Evolutionary conservation across 176 grass and related monocot genomes (phyloP).

Genomic region (barley (Hordeum vulgare)): DNA sequence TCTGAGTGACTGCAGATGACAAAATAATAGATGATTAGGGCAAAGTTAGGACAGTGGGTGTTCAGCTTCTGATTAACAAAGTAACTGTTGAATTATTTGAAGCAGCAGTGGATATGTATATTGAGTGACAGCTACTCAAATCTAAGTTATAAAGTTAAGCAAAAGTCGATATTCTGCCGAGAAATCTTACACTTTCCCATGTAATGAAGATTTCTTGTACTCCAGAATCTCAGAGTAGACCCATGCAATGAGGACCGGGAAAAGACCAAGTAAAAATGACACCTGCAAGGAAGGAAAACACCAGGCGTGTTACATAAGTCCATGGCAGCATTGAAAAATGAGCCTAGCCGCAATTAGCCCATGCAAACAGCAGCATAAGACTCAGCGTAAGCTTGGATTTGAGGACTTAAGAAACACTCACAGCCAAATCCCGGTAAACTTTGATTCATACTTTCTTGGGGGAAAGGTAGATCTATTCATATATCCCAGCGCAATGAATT

Average conservation of each 20-base stretch:
- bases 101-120: neutral
- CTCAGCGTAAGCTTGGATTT: neutral
- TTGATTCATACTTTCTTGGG: neutral
- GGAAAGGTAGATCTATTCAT: neutral
- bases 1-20: slow-evolving; percentile 35
- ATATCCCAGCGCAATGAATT: neutral
- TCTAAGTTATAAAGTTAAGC: neutral
- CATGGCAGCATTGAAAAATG: neutral
- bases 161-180: neutral
- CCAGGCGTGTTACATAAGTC: neutral
- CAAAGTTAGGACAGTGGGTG: neutral
- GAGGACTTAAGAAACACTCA: neutral
- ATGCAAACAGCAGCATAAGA: neutral
- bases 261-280: slow-evolving; percentile 60
- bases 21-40: slow-evolving; percentile 3
- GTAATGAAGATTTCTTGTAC: slow-evolving; percentile 22
- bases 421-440: neutral
- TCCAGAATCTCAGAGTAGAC: slow-evolving; percentile 61
- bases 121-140: neutral
- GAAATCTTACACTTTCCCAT: slow-evolving; percentile 59
- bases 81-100: neutral
- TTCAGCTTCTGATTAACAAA: neutral
- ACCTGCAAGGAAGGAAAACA: slow-evolving; percentile 38
- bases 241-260: slow-evolving; percentile 57
- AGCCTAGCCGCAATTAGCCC: neutral